phyloP scores from a whole-genome alignment of 306 rosid species.

The Spatholobus suberectus region DNA sequence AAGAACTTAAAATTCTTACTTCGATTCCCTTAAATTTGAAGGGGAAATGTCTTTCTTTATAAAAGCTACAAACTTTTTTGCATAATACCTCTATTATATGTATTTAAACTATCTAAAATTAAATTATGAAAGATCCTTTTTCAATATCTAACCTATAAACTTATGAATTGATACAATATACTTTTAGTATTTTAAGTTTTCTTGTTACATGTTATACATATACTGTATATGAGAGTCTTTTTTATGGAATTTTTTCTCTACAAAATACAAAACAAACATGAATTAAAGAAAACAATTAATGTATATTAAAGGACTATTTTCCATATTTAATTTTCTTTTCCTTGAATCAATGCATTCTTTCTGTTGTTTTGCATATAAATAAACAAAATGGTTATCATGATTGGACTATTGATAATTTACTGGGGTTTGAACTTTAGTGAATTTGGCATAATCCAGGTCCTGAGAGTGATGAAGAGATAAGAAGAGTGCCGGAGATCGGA shows the following conservation, averaged over 20 bases:
- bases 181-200: not conserved
- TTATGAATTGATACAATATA: not conserved
- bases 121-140: not conserved
- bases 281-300: not conserved
- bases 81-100: not conserved
- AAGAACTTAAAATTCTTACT: constrained; percentile 68
- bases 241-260: not conserved
- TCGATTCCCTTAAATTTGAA: not conserved
- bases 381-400: not conserved
- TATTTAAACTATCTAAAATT: not conserved
- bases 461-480: constrained; percentile 97
- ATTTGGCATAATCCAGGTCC: constrained; percentile 53
- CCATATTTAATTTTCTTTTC: not conserved
- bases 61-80: not conserved
- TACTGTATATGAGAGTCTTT: not conserved
- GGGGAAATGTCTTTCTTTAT: not conserved
- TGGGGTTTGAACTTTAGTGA: not conserved
- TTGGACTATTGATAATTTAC: constrained; percentile 11
- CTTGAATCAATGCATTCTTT: not conserved
- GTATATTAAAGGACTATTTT: not conserved
- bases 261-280: not conserved
- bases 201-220: not conserved
- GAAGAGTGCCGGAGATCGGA: constrained; percentile 95
- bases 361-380: not conserved
- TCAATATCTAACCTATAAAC: not conserved